phyloP scores from a whole-genome alignment of 371 early-diverging fungal species.

The Rhizopus arrhizus region DNA sequence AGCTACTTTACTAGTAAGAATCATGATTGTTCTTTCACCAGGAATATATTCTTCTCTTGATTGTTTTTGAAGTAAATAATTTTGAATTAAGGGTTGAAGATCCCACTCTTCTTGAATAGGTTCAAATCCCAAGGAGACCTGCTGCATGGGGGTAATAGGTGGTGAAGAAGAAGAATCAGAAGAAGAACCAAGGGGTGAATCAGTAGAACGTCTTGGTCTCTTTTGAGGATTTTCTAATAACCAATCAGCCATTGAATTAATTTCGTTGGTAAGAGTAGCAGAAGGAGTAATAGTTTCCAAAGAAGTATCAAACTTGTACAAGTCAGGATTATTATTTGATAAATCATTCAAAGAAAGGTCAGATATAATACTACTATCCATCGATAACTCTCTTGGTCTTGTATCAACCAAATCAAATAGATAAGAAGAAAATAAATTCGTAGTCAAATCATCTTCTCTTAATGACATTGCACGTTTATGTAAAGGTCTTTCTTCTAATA shows the following conservation, averaged over 20 bases:
- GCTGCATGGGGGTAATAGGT: conserved; percentile 40
- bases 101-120: conserved; percentile 10
- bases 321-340: conserved; percentile 18
- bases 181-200: conserved; percentile 23
- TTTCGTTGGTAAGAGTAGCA: conserved; percentile 21
- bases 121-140: conserved; percentile 29
- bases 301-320: conserved; percentile 15
- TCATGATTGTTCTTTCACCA: conserved; percentile 72
- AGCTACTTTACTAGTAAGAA: conserved; percentile 79
- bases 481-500: conserved; percentile 18
- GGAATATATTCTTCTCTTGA: conserved; percentile 54
- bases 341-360: conserved; percentile 40
- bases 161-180: conserved; percentile 37
- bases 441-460: conserved; percentile 33
- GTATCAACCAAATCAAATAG: conserved; percentile 43
- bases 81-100: conserved; percentile 47
- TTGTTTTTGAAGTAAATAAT: conserved; percentile 44
- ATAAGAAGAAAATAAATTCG: conserved; percentile 61
- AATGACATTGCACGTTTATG: conserved; percentile 42
- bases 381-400: conserved; percentile 2
- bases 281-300: conserved; percentile 14
- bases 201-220: conserved; percentile 27
- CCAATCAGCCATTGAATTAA: conserved; percentile 26
- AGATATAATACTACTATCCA: conserved; percentile 16
- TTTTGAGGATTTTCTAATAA: conserved; percentile 23